Evolutionary conservation across 306 rosid genomes (phyloP).

Genomic region (Dryas alaskensis): DNA sequence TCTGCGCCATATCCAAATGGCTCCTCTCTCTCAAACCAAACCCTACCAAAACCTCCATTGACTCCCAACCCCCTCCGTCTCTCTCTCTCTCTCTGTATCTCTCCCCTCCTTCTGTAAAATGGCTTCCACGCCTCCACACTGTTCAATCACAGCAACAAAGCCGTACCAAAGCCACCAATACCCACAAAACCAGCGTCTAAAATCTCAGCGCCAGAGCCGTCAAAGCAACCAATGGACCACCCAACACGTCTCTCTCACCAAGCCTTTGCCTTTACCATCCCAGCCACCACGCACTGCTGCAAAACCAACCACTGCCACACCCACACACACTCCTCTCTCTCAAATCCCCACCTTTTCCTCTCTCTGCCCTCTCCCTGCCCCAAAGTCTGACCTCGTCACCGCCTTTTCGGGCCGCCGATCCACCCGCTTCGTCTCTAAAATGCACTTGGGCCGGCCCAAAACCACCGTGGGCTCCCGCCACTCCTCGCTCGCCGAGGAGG

Average conservation of each 20-base stretch:
- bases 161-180: slow-evolving; percentile 44
- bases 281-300: slow-evolving; percentile 26
- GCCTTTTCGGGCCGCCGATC: slow-evolving; percentile 83
- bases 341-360: slow-evolving; percentile 47
- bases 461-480: slow-evolving; percentile 47
- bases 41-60: slow-evolving; percentile 16
- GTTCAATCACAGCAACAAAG: slow-evolving; percentile 50
- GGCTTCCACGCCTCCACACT: slow-evolving; percentile 73
- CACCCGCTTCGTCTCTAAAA: slow-evolving; percentile 70
- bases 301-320: slow-evolving; percentile 17
- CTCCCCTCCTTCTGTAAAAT: slow-evolving; percentile 22
- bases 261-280: slow-evolving; percentile 30
- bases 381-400: slow-evolving; percentile 47
- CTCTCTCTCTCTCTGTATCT: not conserved
- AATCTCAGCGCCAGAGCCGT: slow-evolving; percentile 38
- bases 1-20: slow-evolving; percentile 20
- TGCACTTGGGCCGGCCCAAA: slow-evolving; percentile 67
- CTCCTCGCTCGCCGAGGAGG: slow-evolving; percentile 64
- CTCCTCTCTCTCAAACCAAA: slow-evolving; percentile 12
- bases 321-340: slow-evolving; percentile 31
- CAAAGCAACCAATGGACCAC: slow-evolving; percentile 44
- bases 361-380: slow-evolving; percentile 41
- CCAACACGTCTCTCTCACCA: slow-evolving; percentile 44
- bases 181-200: slow-evolving; percentile 42
- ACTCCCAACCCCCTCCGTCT: not conserved